These are phyloP conservation scores for Quercus lobata DNA, from an alignment of 331 rosid species.

Conservation along the genomic window DNA sequence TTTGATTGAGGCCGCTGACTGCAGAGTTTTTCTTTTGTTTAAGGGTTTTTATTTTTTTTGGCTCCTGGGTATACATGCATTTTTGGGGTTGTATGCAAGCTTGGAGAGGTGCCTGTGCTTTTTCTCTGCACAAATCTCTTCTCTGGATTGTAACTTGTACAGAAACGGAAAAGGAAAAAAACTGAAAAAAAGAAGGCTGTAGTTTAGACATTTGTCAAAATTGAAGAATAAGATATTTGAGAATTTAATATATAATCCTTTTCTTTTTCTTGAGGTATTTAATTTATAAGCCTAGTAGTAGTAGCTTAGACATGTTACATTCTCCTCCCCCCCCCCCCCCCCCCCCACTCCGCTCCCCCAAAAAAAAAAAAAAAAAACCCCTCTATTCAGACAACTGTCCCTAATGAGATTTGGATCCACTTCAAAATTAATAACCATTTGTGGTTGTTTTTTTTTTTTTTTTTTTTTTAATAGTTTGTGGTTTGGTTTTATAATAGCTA, in stretches of 20 bases:
- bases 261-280: too few relatives aligned
- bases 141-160: constrained; percentile 48
- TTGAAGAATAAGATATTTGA: constrained; percentile 54
- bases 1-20: constrained; percentile 49
- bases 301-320: too few relatives aligned
- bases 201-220: constrained; percentile 50
- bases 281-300: too few relatives aligned
- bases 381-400: too few relatives aligned
- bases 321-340: fast-evolving
- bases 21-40: constrained; percentile 33
- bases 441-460: too few relatives aligned
- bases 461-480: too few relatives aligned
- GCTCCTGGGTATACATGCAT: constrained; percentile 16
- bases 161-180: constrained; percentile 39
- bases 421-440: too few relatives aligned
- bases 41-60: constrained; percentile 23
- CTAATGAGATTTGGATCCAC: too few relatives aligned
- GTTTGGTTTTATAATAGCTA: too few relatives aligned
- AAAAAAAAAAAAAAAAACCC: too few relatives aligned
- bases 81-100: constrained; percentile 42
- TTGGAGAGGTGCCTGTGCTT: constrained; percentile 42
- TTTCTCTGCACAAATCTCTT: constrained; percentile 23
- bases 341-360: too few relatives aligned
- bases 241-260: constrained; percentile 4
- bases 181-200: constrained; percentile 20